Evolutionary conservation across 2,329 filamentous ascomycete genomes (phyloP).

Genomic region (Akanthomyces lecanii): DNA sequence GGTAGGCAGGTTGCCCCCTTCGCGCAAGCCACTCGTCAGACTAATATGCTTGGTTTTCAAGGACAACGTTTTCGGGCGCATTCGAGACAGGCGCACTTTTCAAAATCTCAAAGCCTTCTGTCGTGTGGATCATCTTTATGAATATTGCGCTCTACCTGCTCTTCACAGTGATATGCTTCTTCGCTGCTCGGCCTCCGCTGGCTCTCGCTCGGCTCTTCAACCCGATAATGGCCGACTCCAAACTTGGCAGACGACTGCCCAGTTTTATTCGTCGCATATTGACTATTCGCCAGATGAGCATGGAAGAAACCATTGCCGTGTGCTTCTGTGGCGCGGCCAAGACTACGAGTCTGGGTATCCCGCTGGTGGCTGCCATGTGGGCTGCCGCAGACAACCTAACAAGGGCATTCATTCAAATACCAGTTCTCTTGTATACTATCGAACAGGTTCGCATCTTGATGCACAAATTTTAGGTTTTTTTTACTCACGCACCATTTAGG

Average conservation of each 20-base stretch:
- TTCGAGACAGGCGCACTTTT: conserved; percentile 62
- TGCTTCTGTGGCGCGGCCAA: conserved; percentile 73
- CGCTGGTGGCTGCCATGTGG: conserved; percentile 66
- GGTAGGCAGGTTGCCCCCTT: conserved; percentile 30
- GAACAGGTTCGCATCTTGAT: conserved; percentile 41
- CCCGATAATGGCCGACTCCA: conserved; percentile 30
- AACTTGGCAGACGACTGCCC: conserved; percentile 26
- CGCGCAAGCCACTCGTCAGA: conserved; percentile 20
- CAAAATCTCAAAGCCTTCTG: conserved; percentile 52
- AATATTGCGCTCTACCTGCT: conserved; percentile 60
- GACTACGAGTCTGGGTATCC: conserved; percentile 66
- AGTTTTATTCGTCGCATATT: conserved; percentile 31
- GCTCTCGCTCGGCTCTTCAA: conserved; percentile 32
- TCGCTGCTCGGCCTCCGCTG: conserved; percentile 41
- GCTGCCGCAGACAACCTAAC: conserved; percentile 48
- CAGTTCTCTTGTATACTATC: conserved; percentile 58
- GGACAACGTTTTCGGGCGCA: conserved; percentile 63
- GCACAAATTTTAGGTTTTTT: too few species aligned
- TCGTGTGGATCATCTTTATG: conserved; percentile 64
- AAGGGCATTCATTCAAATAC: conserved; percentile 57
- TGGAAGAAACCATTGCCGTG: conserved; percentile 62
- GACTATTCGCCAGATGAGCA: conserved; percentile 49
- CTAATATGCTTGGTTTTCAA: conserved; percentile 42
- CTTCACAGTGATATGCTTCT: conserved; percentile 60
- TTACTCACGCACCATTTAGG: background rate